A percentile compares a stretch with the other conserved stretches of the same genome.
Conservation (phyloP, 208 protist genomes). For the Trypanosomatidae sp. region DNA sequence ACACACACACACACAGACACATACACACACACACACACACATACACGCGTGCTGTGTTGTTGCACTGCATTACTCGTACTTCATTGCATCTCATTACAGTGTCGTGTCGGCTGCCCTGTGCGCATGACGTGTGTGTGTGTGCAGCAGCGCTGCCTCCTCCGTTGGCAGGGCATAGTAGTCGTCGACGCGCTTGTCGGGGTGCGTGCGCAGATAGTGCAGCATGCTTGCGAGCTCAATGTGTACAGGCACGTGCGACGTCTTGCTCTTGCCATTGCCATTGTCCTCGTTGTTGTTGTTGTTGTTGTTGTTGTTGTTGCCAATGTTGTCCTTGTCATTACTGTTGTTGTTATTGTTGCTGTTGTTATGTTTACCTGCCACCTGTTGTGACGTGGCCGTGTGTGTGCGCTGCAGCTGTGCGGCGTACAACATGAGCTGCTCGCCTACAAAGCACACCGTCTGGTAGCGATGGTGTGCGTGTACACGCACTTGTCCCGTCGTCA, state of each 20-base stretch:
- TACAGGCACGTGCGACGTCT: not conserved
- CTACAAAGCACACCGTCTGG: slow-evolving; percentile 47
- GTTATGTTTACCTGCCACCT: too few species aligned
- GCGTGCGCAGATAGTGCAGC: not conserved
- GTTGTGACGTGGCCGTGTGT: too few species aligned
- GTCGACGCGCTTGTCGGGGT: not conserved
- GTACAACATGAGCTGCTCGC: slow-evolving; percentile 28
- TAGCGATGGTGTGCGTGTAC: slow-evolving; percentile 30
- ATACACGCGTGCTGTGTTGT: not conserved
- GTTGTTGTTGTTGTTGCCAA: not conserved
- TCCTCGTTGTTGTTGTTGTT: not conserved
- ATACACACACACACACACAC: not conserved
- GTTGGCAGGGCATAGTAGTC: not conserved
- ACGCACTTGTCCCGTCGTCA: slow-evolving; percentile 22
- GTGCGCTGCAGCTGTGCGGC: not conserved
- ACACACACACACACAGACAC: not conserved
- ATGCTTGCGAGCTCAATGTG: not conserved
- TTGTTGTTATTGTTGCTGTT: not conserved
- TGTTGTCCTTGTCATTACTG: not conserved
- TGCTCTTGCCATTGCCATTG: too few species aligned
- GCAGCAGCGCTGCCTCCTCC: not conserved
- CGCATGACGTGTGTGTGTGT: not conserved
- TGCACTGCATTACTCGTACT: not conserved
- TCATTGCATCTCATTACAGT: not conserved
- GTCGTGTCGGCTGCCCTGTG: not conserved